Evolutionary conservation across 139 green algal genomes (phyloP).

Genomic region (Mesotaenium endlicherianum): DNA sequence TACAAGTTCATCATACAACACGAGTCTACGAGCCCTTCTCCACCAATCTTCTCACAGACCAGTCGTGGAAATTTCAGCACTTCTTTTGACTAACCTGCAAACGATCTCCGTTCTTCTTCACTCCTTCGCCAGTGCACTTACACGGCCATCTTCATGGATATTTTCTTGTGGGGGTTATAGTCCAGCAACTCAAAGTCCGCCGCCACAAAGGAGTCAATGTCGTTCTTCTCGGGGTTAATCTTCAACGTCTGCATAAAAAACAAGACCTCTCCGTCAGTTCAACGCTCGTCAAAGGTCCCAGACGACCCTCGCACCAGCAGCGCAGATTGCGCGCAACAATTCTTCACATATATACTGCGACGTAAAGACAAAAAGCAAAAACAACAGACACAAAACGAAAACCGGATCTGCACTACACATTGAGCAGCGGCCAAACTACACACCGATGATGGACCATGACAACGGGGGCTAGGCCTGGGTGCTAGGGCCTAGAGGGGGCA

Average conservation of each 20-base stretch:
- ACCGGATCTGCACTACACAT: background rate
- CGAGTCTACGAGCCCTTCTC: background rate
- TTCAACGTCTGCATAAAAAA: slow-evolving; percentile 64
- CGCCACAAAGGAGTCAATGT: slow-evolving; percentile 88
- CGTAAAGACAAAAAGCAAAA: background rate
- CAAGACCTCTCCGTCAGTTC: background rate
- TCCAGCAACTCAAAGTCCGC: slow-evolving; percentile 85
- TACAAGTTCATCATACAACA: background rate
- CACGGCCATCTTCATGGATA: slow-evolving; percentile 97
- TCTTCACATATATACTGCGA: background rate
- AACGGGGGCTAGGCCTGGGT: background rate
- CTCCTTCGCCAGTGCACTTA: too few relatives aligned
- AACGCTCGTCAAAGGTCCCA: background rate
- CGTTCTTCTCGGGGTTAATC: slow-evolving; percentile 81
- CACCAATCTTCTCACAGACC: too few relatives aligned
- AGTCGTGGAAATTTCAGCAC: slow-evolving; percentile 6
- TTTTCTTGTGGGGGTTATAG: slow-evolving; percentile 92
- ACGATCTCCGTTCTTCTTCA: too few relatives aligned
- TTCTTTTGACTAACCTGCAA: too few relatives aligned
- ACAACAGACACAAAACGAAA: background rate
- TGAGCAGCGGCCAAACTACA: background rate
- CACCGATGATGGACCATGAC: background rate
- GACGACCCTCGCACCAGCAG: background rate
- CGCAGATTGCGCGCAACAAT: background rate
- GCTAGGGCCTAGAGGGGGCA: background rate